Conservation (phyloP, 371 early-diverging fungal species). For the Mucor irregularis region DNA sequence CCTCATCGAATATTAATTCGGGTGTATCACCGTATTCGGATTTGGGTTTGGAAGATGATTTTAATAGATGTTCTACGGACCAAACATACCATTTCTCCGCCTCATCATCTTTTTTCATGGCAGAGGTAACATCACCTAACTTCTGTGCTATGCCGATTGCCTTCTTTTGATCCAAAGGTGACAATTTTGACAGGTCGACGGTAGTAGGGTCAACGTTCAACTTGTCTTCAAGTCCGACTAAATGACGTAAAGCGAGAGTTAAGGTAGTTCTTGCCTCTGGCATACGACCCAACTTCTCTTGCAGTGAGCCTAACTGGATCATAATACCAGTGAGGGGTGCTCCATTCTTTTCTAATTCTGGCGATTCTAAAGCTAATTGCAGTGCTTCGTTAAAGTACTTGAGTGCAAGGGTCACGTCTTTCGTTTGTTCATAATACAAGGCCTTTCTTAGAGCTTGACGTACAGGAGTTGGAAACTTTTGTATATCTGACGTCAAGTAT, state of each 20-base stretch:
- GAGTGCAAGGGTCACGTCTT: slow-evolving; percentile 47
- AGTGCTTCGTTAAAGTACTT: slow-evolving; percentile 55
- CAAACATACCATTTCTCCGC: slow-evolving; percentile 65
- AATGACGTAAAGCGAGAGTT: slow-evolving; percentile 46
- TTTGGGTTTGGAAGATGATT: slow-evolving; percentile 25
- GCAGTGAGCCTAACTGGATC: slow-evolving; percentile 58
- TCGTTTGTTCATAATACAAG: slow-evolving; percentile 59
- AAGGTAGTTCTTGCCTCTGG: slow-evolving; percentile 59
- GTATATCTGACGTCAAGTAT: slow-evolving; percentile 56
- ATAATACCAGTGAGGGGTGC: slow-evolving; percentile 65
- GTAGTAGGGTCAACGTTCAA: slow-evolving; percentile 5
- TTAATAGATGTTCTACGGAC: slow-evolving; percentile 61
- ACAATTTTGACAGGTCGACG: slow-evolving; percentile 10
- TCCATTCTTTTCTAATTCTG: slow-evolving; percentile 49
- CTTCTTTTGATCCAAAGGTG: slow-evolving; percentile 41
- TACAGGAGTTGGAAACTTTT: slow-evolving; percentile 57
- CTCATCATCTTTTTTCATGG: slow-evolving; percentile 49
- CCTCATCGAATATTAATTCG: slow-evolving; percentile 50
- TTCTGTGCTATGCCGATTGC: slow-evolving; percentile 61
- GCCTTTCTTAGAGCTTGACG: slow-evolving; percentile 61
- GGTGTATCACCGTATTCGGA: slow-evolving; percentile 35
- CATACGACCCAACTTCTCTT: slow-evolving; percentile 49
- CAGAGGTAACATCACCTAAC: slow-evolving; percentile 55
- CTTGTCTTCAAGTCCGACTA: slow-evolving; percentile 20
- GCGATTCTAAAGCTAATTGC: slow-evolving; percentile 45